Evolutionary conservation across 2,329 filamentous ascomycete genomes (phyloP).

Genomic region (Monosporascus sp.): DNA sequence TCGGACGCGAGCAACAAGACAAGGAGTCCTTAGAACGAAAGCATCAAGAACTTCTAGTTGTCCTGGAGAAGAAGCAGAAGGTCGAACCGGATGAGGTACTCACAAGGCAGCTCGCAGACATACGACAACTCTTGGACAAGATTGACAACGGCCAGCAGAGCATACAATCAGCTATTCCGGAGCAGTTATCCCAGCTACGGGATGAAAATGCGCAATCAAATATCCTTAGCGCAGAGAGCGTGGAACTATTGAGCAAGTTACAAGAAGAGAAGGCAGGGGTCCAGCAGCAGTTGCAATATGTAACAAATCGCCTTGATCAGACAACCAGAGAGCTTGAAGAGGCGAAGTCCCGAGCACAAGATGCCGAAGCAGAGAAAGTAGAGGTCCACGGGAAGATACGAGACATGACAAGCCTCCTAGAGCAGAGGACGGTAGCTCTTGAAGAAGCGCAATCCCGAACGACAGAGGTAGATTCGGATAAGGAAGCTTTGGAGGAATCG

Average conservation of each 20-base stretch:
- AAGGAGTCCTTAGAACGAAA: neutral
- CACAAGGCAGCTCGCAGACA: neutral
- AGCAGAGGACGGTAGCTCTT: neutral
- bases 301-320: neutral
- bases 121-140: neutral
- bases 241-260: neutral
- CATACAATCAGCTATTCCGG: neutral
- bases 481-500: neutral
- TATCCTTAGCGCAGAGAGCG: neutral
- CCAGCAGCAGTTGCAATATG: neutral
- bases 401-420: neutral
- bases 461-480: neutral
- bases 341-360: neutral
- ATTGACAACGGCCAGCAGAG: neutral
- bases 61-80: neutral
- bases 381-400: neutral
- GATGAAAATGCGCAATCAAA: neutral
- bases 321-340: neutral
- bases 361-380: neutral
- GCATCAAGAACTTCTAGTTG: neutral
- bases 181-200: neutral
- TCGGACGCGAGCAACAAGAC: neutral
- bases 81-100: neutral
- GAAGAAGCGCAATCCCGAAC: neutral
- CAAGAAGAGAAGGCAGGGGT: neutral